Percentiles rank a stretch among this genome's conserved stretches.
phyloP scores from a whole-genome alignment of 192 early-diverging fungal genomes.

The Funneliformis mosseae region DNA sequence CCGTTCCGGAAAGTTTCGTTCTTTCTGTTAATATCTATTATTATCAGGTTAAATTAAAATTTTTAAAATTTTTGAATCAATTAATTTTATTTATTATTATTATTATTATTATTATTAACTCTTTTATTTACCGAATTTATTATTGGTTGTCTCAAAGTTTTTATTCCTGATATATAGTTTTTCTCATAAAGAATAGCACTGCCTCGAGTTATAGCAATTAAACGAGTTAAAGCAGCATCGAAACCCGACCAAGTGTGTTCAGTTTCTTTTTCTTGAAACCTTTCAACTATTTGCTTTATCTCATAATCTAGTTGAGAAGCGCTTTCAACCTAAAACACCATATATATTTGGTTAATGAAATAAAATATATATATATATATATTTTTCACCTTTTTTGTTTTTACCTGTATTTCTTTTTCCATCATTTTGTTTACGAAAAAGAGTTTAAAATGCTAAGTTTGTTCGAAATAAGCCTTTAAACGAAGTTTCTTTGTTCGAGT shows the following conservation, averaged over 20 bases:
- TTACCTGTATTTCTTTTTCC: too few species aligned
- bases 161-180: constrained; percentile 48
- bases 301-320: constrained; percentile 42
- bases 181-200: constrained; percentile 46
- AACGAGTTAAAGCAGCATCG: constrained; percentile 58
- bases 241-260: constrained; percentile 73
- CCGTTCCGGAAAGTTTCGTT: constrained; percentile 75
- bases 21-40: constrained; percentile 72
- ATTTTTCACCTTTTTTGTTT: too few species aligned
- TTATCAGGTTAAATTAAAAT: not conserved
- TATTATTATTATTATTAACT: too few species aligned
- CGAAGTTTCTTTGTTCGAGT: too few species aligned
- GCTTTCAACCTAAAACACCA: constrained; percentile 23
- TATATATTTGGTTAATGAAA: too few species aligned
- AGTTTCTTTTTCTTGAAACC: constrained; percentile 62
- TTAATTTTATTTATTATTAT: too few species aligned
- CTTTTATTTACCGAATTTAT: constrained; percentile 52
- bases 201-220: constrained; percentile 47
- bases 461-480: too few species aligned
- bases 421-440: too few species aligned
- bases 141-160: constrained; percentile 51
- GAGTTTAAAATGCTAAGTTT: too few species aligned
- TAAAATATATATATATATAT: too few species aligned
- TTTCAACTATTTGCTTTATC: constrained; percentile 36
- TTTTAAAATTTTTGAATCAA: too few species aligned